Percentiles rank a stretch among this genome's conserved stretches.
These are phyloP conservation scores for Yamadazyma jaroonii DNA, from an alignment of 1,139 yeast species.

Conservation along the genomic window DNA sequence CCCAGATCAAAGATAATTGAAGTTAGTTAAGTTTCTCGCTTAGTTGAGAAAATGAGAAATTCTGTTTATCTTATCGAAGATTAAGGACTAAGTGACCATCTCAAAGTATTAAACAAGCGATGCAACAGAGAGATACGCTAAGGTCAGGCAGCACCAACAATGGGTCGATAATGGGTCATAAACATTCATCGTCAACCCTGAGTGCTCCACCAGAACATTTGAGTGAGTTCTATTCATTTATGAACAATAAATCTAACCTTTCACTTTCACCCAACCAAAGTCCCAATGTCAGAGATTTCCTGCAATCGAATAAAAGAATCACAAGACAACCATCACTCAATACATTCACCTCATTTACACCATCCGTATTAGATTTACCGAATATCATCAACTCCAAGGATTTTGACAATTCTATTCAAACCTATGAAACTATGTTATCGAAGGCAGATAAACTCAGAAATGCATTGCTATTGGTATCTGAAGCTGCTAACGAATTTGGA, in stretches of 20 bases:
- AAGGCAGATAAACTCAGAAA: constrained; percentile 53
- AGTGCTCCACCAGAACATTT: constrained; percentile 46
- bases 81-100: not conserved
- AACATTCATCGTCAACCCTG: constrained; percentile 3
- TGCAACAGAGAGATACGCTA: constrained; percentile 2
- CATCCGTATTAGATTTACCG: constrained; percentile 57
- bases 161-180: constrained; percentile 5
- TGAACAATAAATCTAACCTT: constrained; percentile 25
- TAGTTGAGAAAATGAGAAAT: not conserved
- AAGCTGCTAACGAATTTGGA: constrained; percentile 74
- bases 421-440: constrained; percentile 46
- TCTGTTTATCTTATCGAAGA: not conserved
- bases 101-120: not conserved
- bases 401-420: constrained; percentile 44
- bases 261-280: constrained; percentile 14
- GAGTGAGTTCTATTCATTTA: constrained; percentile 52
- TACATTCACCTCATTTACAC: constrained; percentile 43
- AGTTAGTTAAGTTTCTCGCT: too few species aligned
- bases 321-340: constrained; percentile 30
- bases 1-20: too few species aligned
- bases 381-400: constrained; percentile 59
- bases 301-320: constrained; percentile 7
- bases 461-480: constrained; percentile 50
- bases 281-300: constrained; percentile 11
- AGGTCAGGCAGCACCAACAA: not conserved